Conservation (phyloP, 768 basidiomycete genomes). For the Collybiopsis luxurians region DNA sequence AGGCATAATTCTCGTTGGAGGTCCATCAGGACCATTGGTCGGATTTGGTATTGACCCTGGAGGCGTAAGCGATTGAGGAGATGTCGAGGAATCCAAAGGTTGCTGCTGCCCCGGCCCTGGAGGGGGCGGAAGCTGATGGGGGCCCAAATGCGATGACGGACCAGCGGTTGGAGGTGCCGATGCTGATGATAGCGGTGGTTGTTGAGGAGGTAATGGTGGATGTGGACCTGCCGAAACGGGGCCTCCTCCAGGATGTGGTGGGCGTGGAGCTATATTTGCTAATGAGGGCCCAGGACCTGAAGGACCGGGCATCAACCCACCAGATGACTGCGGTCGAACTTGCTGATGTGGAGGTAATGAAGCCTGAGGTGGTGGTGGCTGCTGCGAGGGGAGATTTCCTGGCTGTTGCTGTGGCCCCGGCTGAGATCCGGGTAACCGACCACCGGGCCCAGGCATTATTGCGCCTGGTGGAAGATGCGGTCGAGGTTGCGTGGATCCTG, state of each 20-base stretch:
- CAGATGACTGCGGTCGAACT: background rate
- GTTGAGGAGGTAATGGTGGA: background rate
- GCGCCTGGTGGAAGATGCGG: slow-evolving; percentile 33
- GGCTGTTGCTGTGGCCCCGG: background rate
- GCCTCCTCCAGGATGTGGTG: slow-evolving; percentile 21
- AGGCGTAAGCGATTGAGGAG: slow-evolving; percentile 27
- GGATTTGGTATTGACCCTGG: background rate
- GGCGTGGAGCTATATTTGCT: slow-evolving; percentile 30
- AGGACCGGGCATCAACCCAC: background rate
- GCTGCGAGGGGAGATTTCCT: background rate
- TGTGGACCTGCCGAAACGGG: no score
- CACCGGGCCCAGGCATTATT: background rate
- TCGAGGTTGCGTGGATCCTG: slow-evolving; percentile 48
- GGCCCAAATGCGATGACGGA: slow-evolving; percentile 7
- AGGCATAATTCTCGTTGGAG: background rate
- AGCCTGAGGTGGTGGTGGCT: background rate
- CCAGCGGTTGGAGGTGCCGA: slow-evolving; percentile 7
- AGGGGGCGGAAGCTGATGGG: background rate
- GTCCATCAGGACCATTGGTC: background rate
- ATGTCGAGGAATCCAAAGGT: slow-evolving; percentile 21
- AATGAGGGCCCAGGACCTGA: background rate
- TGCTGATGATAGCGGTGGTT: slow-evolving; percentile 16
- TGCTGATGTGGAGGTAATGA: background rate
- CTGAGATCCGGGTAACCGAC: background rate
- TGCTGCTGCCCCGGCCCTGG: slow-evolving; percentile 13